Base-by-base conservation (phyloP, 306 rosid genomes). In the Lathyrus tuberosus region DNA sequence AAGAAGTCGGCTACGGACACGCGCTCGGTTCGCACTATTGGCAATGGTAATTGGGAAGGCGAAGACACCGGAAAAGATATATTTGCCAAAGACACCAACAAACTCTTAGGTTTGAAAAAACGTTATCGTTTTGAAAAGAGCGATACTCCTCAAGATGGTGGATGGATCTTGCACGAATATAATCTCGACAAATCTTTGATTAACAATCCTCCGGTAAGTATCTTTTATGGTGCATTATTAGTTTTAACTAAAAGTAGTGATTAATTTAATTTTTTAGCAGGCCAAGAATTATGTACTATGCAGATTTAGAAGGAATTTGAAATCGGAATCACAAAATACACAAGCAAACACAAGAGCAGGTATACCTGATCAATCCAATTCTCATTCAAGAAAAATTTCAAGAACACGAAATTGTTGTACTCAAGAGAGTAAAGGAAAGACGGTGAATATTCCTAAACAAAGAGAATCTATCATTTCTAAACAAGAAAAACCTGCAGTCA, bases 111-210 rank as follows among this genome's bases (percentile, higher is more conserved):
- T 0, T 1, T 42, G 1, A 65, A 18, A 56, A 74, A 54, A 65
- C 48, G 60, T 13, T 56, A 6, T 31, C 59, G 78, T 0, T 74
- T 74, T 31, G 72, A 65, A 66, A 74, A 65, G 41, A 74, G 78
- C 54, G 40, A 42, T 28, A 74, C 72, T 54, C 0, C 3, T 6
- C 35, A 54, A 10, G 35, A 54, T 13, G 65, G 65, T 28, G 37
- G 8, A 0, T 74, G 78, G 78, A 74, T 74, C 65, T 2, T 74
- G 65, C 78, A 65, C 14, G 71, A 74, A 4, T 74, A 52, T 20
- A 74, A n/a, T 22, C 56, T 74, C 5, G 2, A 64, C 8, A 13
- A 18, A 10, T 64, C 78, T 28, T 51, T 64, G 24, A 1, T 52
- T 3, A 22, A 0, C 13, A 64, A 9, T 37, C 6, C 22, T 22